Conservation (phyloP, 1,284 basidiomycete species). For the Fomitopsis palustris region DNA sequence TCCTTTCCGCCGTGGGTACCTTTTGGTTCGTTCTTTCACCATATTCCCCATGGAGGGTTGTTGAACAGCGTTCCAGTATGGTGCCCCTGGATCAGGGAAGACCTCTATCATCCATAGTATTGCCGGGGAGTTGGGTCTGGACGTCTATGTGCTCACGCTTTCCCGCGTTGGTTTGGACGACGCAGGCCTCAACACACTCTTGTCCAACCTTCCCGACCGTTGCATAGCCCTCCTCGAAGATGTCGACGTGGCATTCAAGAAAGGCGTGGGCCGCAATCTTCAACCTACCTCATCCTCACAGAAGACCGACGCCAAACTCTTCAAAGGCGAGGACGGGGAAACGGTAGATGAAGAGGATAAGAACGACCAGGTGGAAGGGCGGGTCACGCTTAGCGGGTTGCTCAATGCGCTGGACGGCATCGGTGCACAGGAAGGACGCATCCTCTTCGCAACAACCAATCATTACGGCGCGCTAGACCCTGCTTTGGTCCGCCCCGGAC, state of each 20-base stretch:
- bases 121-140: slow-evolving; percentile 70
- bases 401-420: slow-evolving; percentile 76
- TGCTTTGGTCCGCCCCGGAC: slow-evolving; percentile 70
- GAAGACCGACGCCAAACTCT: slow-evolving; percentile 46
- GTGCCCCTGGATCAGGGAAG: slow-evolving; percentile 74
- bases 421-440: slow-evolving; percentile 71
- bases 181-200: slow-evolving; percentile 51
- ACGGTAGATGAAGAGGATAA: neutral
- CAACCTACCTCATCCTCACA: slow-evolving; percentile 64
- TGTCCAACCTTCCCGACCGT: slow-evolving; percentile 61
- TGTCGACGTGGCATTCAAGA: slow-evolving; percentile 67
- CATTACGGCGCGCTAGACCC: slow-evolving; percentile 63
- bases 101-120: slow-evolving; percentile 73
- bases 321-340: neutral
- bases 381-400: slow-evolving; percentile 66
- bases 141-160: slow-evolving; percentile 76
- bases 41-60: neutral
- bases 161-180: slow-evolving; percentile 72
- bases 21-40: slow-evolving; percentile 41
- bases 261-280: slow-evolving; percentile 31
- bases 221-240: slow-evolving; percentile 82
- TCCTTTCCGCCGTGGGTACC: slow-evolving; percentile 70
- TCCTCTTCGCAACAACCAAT: slow-evolving; percentile 78
- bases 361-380: slow-evolving; percentile 15
- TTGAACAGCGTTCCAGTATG: slow-evolving; percentile 41